These are phyloP conservation scores for Colletotrichum gigasporum DNA, from an alignment of 2,329 filamentous ascomycete species.

Conservation along the genomic window DNA sequence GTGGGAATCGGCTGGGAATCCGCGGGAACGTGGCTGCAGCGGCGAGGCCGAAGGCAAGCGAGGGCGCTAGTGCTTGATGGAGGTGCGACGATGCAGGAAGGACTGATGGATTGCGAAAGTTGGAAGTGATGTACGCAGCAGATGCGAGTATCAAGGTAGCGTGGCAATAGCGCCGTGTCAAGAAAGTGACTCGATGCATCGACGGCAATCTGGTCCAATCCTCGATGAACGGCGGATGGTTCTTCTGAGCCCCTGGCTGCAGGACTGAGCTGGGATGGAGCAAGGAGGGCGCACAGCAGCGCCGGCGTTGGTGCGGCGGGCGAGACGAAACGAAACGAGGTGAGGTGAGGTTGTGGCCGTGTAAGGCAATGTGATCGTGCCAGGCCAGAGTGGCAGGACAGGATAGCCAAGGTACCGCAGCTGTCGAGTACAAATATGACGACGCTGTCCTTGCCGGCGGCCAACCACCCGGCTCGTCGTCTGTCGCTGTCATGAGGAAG, in stretches of 20 bases:
- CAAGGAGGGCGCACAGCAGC: constrained; percentile 1
- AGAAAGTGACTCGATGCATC: neutral
- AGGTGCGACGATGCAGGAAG: neutral
- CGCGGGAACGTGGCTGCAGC: neutral
- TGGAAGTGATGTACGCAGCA: neutral
- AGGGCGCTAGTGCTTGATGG: constrained; percentile 14
- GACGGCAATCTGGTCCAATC: neutral
- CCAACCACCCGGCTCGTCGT: neutral
- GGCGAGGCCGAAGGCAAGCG: constrained; percentile 22
- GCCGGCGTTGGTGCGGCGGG: neutral
- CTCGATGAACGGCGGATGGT: neutral
- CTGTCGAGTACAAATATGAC: neutral
- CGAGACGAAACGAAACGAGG: constrained; percentile 3
- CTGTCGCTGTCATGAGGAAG: neutral
- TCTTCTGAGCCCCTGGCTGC: neutral
- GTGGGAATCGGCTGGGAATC: constrained; percentile 3
- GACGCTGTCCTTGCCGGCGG: neutral
- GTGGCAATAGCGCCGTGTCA: neutral
- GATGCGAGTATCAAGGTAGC: neutral
- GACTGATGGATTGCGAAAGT: neutral
- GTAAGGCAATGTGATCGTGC: neutral
- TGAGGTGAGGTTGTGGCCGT: neutral
- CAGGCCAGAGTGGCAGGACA: neutral
- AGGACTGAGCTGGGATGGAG: neutral
- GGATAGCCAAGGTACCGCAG: neutral